Evolutionary conservation across 192 early-diverging fungal genomes (phyloP).

Genomic region (Umbelopsis isabellina): DNA sequence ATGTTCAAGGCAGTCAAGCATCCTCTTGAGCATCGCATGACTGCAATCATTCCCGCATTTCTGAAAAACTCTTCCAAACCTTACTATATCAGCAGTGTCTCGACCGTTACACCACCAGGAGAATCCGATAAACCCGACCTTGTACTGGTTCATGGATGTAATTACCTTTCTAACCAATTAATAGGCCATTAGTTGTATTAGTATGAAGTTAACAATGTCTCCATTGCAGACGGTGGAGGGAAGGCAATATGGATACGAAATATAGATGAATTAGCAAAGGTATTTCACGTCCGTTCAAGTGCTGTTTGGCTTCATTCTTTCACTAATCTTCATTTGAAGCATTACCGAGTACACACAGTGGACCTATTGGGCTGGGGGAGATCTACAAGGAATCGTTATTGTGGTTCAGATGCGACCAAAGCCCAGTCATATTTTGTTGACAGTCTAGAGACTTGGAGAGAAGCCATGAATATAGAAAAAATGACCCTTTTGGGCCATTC

Average conservation of each 20-base stretch:
- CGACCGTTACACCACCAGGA: neutral
- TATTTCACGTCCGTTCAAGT: neutral
- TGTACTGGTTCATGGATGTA: slow-evolving; percentile 33
- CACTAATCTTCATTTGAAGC: neutral
- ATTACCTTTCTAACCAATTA: neutral
- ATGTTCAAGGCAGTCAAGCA: neutral
- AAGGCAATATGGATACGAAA: slow-evolving; percentile 29
- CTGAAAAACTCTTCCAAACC: neutral
- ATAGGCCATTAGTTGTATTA: neutral
- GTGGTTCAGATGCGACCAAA: slow-evolving; percentile 23
- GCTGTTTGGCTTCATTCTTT: neutral
- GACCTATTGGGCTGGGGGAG: slow-evolving; percentile 35
- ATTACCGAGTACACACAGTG: slow-evolving; percentile 26
- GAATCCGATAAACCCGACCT: slow-evolving; percentile 21
- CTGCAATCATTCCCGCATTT: neutral
- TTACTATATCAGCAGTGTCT: slow-evolving; percentile 31
- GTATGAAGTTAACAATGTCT: neutral
- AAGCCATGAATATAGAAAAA: slow-evolving; percentile 73
- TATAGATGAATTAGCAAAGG: slow-evolving; percentile 28
- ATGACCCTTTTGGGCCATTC: slow-evolving; percentile 87
- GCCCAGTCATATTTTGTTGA: slow-evolving; percentile 75
- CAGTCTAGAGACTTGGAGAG: slow-evolving; percentile 86
- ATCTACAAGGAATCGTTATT: slow-evolving; percentile 23
- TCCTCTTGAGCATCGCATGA: slow-evolving; percentile 8
- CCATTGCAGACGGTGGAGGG: slow-evolving; percentile 2